These are phyloP conservation scores for Cytospora mali DNA, from an alignment of 2,329 filamentous ascomycete genomes.

Conservation along the genomic window DNA sequence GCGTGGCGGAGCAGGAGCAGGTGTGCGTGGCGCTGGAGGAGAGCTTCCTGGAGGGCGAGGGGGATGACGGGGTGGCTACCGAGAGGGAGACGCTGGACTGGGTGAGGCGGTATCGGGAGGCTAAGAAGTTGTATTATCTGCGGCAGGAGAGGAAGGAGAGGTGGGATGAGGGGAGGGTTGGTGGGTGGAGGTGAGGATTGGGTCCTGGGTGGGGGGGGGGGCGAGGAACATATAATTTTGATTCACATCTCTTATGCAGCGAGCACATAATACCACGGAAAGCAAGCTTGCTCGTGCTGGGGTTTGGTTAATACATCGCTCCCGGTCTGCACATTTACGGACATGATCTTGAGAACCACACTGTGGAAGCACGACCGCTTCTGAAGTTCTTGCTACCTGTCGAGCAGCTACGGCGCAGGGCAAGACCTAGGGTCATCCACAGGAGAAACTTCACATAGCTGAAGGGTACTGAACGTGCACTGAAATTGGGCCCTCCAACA, in stretches of 20 bases:
- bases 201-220: too few species aligned
- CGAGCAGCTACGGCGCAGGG: not conserved
- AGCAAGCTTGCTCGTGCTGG: not conserved
- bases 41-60: conserved; percentile 76
- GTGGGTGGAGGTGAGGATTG: conserved; percentile 77
- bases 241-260: not conserved
- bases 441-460: not conserved
- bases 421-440: not conserved
- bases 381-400: not conserved
- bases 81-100: conserved; percentile 87
- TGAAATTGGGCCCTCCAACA: conserved; percentile 3
- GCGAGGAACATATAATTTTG: too few species aligned
- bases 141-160: conserved; percentile 85
- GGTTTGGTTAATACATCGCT: not conserved
- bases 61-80: conserved; percentile 53
- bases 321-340: not conserved
- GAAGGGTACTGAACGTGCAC: not conserved
- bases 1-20: conserved; percentile 78
- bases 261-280: not conserved
- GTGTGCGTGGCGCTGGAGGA: conserved; percentile 85
- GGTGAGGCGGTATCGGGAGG: conserved; percentile 78
- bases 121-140: conserved; percentile 75
- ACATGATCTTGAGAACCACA: not conserved
- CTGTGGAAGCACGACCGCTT: too few species aligned
- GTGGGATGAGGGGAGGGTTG: conserved; percentile 95